Base-by-base conservation (phyloP, 495 filamentous ascomycete species). In the Monascus purpureus region DNA sequence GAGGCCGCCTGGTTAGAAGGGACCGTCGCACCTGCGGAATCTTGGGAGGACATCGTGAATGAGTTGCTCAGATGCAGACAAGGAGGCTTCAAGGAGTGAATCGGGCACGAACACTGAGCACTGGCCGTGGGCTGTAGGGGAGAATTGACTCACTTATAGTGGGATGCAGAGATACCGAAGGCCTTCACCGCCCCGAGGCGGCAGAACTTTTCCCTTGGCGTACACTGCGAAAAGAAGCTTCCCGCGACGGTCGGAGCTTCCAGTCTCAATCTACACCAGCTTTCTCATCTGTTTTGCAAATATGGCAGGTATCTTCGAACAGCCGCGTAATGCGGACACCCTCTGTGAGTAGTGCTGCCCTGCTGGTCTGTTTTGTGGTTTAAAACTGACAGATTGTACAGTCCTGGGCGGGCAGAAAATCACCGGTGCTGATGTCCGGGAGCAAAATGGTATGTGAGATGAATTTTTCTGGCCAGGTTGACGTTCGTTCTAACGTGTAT, bases 331-430 rank as follows among this genome's bases (percentile, higher is more conserved):
- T 59, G 73, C 71, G 49, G 86, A 85, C 45, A 92, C 80, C 37
- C 65, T 93, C 44, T 93, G 77, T 81, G 57, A 55, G 72, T 53
- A 25, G 16, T 35, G 23, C 5, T 17, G 11, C 7, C 5, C 27
- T 6, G 12, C 17, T 37, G 14, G 33, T 24, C 22, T 25, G 28
- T 25, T 24, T 28, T 33, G 35, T 42, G 42, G 36, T 31, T 39
- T 36, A 34, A 50, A 29, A 14, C 39, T 15, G 20, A 41, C 53
- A 53, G 36, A 61, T 56, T 46, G 42, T 52, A 52, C 52, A 80
- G 80, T 94, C 64, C 74, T 94, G 41, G 86, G 86, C 41, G 86
- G 86, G 48, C 70, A 79, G 65, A 93, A 93, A 75, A 88, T 94
- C 58, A 92, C 79, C 39, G 90, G 90, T 50, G 65, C 81, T 42